Conservation (phyloP, 306 rosid genomes). For the Astragalus glycyphyllos region DNA sequence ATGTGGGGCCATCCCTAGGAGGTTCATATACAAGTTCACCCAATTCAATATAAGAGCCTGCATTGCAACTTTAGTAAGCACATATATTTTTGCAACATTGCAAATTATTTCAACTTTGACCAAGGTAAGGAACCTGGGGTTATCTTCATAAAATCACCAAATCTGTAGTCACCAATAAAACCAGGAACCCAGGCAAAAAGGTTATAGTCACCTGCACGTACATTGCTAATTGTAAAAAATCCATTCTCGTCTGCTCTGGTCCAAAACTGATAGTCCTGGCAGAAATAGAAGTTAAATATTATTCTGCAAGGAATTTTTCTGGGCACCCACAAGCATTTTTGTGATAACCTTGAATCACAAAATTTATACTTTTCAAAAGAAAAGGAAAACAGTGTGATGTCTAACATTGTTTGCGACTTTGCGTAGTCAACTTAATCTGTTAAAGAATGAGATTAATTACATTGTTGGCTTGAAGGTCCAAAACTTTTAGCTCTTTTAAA, state of each 20-base stretch:
- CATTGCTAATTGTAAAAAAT: constrained; percentile 54
- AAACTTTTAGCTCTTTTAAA: constrained; percentile 17
- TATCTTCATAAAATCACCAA: constrained; percentile 54
- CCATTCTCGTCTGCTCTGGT: constrained; percentile 72
- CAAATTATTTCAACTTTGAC: constrained; percentile 38
- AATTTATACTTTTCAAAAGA: constrained; percentile 17
- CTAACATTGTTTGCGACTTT: constrained; percentile 25
- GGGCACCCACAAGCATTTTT: constrained; percentile 17
- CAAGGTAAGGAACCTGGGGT: constrained; percentile 59
- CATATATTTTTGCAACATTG: constrained; percentile 13
- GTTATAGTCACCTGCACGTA: constrained; percentile 66
- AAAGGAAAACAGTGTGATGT: constrained; percentile 20
- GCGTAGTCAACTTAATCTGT: constrained; percentile 10
- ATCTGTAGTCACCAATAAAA: constrained; percentile 72
- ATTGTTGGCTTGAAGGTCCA: constrained; percentile 15
- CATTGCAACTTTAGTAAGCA: constrained; percentile 35
- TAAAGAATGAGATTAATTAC: constrained; percentile 13
- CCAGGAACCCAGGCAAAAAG: constrained; percentile 86
- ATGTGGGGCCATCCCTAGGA: constrained; percentile 83
- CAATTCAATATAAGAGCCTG: constrained; percentile 63
- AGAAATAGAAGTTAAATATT: constrained; percentile 33
- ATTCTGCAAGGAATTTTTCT: constrained; percentile 1
- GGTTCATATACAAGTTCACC: constrained; percentile 74
- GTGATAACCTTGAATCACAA: constrained; percentile 23
- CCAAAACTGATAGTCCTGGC: constrained; percentile 95